Base-by-base conservation (phyloP, 148 eudicot species). In the Salicornia ramosissima region DNA sequence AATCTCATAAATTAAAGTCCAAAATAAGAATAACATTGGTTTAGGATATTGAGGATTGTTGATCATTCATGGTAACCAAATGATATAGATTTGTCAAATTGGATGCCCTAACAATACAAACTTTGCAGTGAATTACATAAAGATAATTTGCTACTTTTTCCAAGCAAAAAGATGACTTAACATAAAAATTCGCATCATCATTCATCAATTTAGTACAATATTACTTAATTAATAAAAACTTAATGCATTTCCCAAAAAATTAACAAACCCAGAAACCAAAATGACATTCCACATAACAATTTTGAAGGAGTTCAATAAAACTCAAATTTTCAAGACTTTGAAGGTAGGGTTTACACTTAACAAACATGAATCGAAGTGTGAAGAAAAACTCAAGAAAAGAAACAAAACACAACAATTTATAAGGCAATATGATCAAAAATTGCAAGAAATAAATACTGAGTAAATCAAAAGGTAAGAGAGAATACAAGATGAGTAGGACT, bases 401-500 rank as follows among this genome's bases (percentile, higher is more conserved):
- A 16, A 58, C 28, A 25, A 12, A 33, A 21, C 28, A n/a, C n/a
- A 60, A 11, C 31, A 60, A 61, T 40, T 36, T 4, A 36, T 36
- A 36, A 8, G 5, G 8, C 26, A 68, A 45, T 21, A 29, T 4
- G 21, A 39, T 2, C 21, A 49, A 43, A 55, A 3, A 2, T 5
- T 12, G 36, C 13, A 24, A 10, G 46, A 42, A 6, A 18, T 18
- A 10, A 16, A 50, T 12, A 30, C 52, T 33, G 49, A 31, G 25
- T 24, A 43, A 36, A 24, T 24, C 1, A 55, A 46, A n/a, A 30
- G 12, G 36, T 50, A 42, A 21, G 45, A 50, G 47, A 54, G 29
- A 63, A 2, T 79, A 82, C 85, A 19, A 82, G 78, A 82, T 82
- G 78, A 66, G 64, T 30, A 34, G 85, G 85, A 31, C 57, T 70